Conservation (phyloP, 345 rosid genomes). For the Barbarea vulgaris region DNA sequence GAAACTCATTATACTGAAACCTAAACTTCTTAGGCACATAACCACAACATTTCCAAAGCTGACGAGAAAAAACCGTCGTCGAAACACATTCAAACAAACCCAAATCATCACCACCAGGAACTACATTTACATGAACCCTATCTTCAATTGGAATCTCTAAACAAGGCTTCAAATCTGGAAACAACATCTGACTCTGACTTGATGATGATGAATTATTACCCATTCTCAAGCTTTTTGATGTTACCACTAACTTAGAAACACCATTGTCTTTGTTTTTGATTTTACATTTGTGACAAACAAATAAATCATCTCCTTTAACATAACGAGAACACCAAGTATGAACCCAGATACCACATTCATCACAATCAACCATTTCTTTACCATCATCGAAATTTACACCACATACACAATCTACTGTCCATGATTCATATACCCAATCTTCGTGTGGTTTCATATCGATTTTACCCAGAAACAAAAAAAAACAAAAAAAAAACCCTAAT, state of each 20-base stretch:
- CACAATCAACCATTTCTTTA: constrained; percentile 98
- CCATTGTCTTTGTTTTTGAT: constrained; percentile 51
- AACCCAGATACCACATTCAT: constrained; percentile 98
- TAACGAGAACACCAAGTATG: constrained; percentile 93
- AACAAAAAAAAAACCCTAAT: background rate
- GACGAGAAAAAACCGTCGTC: constrained; percentile 58
- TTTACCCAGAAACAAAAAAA: background rate
- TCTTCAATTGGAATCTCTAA: constrained; percentile 78
- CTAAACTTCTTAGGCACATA: constrained; percentile 90
- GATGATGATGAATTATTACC: constrained; percentile 51
- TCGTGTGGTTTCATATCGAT: constrained; percentile 63
- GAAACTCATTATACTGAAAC: constrained; percentile 60
- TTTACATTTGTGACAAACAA: constrained; percentile 87
- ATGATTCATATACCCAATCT: constrained; percentile 92
- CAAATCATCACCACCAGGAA: constrained; percentile 91
- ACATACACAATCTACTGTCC: constrained; percentile 96
- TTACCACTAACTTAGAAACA: constrained; percentile 75
- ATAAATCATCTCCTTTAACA: constrained; percentile 76
- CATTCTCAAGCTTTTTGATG: constrained; percentile 53
- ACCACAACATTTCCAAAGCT: constrained; percentile 85
- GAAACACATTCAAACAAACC: constrained; percentile 62
- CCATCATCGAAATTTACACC: constrained; percentile 95
- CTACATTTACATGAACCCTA: constrained; percentile 87
- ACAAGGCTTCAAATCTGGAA: constrained; percentile 52
- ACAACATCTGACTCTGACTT: constrained; percentile 27